Base-by-base conservation (phyloP, 164 flowering plant genomes). In the Euptelea pleiosperma region DNA sequence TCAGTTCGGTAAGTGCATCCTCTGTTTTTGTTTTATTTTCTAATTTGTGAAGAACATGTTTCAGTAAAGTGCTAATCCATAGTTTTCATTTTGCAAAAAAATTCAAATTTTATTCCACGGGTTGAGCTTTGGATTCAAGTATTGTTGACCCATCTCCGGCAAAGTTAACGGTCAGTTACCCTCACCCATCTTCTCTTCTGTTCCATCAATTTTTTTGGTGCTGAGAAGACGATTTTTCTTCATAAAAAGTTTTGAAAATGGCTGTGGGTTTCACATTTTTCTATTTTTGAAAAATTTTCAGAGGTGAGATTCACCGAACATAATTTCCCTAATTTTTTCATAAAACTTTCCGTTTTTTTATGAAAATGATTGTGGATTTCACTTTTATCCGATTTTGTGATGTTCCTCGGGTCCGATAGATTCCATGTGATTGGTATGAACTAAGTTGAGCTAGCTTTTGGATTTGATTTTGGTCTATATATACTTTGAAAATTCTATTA, bases 371-470 rank as follows among this genome's bases (percentile, higher is more conserved):
- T 64, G 56, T 54, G 61, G 62, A 34, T 21, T 51, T 68, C 64
- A 21, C 31, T 14, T 45, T 40, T 49, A n/a, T 14, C 16, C 14
- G 21, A 55, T 60, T 61, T 63, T 42, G 10, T 56, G 24, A 52
- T 56, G 66, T 48, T 59, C 58, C 57, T 56, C 35, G 51, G 73
- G 58, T 54, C 58, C 63, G 33, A 50, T 42, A 60, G 70, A 60
- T 62, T 66, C 67, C 50, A 10, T 16, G 44, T 61, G 56, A 55
- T 45, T 26, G 10, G 29, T n/a, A 31, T 28, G 41, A 41, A 19
- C 15, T 56, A 22, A 53, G 46, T 21, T 69, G 57, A 44, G 21
- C 24, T 40, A 16, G 11, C 10, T 19, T 35, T 15, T 61, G 39
- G 22, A 28, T 34, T 62, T 40, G 42, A 29, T 51, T 64, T 28